These are phyloP conservation scores for Melanopsichium pennsylvanicum DNA, from an alignment of 1,284 basidiomycete species.

Conservation along the genomic window DNA sequence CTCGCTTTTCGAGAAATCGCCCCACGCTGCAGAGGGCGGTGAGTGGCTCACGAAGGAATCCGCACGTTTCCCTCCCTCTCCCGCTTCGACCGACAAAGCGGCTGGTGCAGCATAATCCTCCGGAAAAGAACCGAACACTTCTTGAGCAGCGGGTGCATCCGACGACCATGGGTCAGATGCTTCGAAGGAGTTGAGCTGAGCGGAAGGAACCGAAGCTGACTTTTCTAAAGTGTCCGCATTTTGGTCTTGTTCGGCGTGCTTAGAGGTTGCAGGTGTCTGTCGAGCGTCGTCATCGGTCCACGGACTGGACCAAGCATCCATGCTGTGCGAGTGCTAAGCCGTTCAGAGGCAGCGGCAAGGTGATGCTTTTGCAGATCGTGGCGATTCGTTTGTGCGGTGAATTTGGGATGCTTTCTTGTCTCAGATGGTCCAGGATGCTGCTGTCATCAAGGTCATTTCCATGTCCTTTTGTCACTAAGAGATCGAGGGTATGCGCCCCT, in stretches of 20 bases:
- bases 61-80: too few relatives aligned
- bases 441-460: not conserved
- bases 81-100: too few relatives aligned
- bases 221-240: not conserved
- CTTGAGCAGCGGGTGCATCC: constrained; percentile 1
- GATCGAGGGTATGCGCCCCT: too few relatives aligned
- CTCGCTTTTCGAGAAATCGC: not conserved
- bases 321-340: not conserved
- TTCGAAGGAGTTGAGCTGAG: constrained; percentile 22
- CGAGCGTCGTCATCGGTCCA: constrained; percentile 27
- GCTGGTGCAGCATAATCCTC: not conserved
- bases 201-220: not conserved
- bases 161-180: constrained; percentile 36
- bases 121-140: not conserved
- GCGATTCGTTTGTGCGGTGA: too few relatives aligned
- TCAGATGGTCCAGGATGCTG: not conserved
- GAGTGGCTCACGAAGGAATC: not conserved
- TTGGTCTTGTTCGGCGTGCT: not conserved
- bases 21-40: not conserved
- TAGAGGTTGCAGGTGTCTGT: not conserved
- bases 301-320: constrained; percentile 48
- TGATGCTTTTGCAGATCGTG: not conserved
- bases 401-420: not conserved
- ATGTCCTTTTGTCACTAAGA: not conserved
- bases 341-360: too few relatives aligned